phyloP scores from a whole-genome alignment of 2,329 filamentous ascomycete species.

The Ramichloridium luteum region DNA sequence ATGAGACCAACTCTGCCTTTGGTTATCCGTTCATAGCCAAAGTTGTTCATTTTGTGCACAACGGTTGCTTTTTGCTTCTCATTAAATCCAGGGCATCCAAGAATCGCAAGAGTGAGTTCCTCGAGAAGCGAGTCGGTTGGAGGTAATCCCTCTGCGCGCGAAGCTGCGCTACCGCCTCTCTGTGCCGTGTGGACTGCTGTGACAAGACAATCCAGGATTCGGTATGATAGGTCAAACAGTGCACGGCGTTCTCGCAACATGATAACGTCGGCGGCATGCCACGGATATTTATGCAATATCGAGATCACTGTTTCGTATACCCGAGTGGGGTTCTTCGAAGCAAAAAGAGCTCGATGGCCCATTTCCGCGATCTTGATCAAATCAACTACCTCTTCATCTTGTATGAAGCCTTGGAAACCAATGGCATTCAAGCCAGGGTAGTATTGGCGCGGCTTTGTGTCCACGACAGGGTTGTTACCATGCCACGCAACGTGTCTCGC shows the following conservation, averaged over 20 bases:
- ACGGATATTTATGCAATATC: conserved; percentile 43
- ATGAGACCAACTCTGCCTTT: conserved; percentile 11
- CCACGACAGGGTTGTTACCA: conserved; percentile 24
- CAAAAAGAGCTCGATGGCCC: conserved; percentile 38
- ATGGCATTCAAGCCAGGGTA: conserved; percentile 35
- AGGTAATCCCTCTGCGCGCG: background rate
- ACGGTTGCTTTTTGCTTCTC: conserved; percentile 22
- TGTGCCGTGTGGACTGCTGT: conserved; percentile 13
- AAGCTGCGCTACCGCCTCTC: too few relatives aligned
- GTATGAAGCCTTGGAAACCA: conserved; percentile 41
- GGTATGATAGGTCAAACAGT: conserved; percentile 29
- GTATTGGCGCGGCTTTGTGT: conserved; percentile 29
- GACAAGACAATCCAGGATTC: conserved; percentile 17
- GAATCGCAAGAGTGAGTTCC: conserved; percentile 22
- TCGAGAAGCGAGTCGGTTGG: conserved; percentile 20
- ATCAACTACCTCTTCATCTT: conserved; percentile 37
- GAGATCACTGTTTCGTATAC: conserved; percentile 41
- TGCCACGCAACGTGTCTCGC: conserved; percentile 39
- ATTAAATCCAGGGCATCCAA: conserved; percentile 23
- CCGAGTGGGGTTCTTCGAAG: conserved; percentile 38
- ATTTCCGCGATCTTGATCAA: conserved; percentile 37
- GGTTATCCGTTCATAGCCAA: conserved; percentile 14
- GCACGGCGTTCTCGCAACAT: conserved; percentile 35
- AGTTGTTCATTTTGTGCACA: conserved; percentile 8
- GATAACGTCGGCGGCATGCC: conserved; percentile 34